Evolutionary conservation across 495 filamentous ascomycete species (phyloP).

Genomic region (Neurospora sp.): DNA sequence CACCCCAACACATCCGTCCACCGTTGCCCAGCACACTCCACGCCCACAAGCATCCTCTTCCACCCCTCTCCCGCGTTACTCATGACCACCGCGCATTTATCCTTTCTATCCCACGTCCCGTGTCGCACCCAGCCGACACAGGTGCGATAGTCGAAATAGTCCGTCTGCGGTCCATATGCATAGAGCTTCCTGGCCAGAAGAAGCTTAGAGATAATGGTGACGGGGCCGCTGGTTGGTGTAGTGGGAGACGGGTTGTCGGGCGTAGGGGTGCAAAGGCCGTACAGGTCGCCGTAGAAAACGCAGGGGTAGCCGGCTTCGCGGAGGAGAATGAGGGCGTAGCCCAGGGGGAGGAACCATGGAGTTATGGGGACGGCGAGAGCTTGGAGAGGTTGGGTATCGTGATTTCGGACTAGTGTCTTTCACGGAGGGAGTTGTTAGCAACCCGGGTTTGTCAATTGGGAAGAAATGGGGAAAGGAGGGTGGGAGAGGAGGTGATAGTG

Average conservation of each 20-base stretch:
- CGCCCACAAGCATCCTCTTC: slow-evolving; percentile 54
- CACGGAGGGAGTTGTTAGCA: not conserved
- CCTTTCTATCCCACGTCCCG: slow-evolving; percentile 41
- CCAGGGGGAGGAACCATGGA: slow-evolving; percentile 48
- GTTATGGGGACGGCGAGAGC: slow-evolving; percentile 46
- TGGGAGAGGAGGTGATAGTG: not conserved
- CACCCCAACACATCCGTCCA: slow-evolving; percentile 54
- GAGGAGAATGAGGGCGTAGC: slow-evolving; percentile 56
- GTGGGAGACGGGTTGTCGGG: slow-evolving; percentile 36
- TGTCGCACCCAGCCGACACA: slow-evolving; percentile 64
- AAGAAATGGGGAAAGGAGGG: not conserved
- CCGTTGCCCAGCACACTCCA: slow-evolving; percentile 40
- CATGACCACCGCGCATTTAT: slow-evolving; percentile 50
- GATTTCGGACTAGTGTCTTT: slow-evolving; percentile 40
- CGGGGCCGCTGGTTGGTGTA: slow-evolving; percentile 45
- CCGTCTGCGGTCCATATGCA: slow-evolving; percentile 54
- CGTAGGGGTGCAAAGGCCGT: slow-evolving; percentile 42
- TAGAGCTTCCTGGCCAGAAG: slow-evolving; percentile 57
- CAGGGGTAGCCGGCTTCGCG: slow-evolving; percentile 57
- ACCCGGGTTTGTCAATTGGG: not conserved
- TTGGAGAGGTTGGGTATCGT: slow-evolving; percentile 53
- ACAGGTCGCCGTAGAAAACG: slow-evolving; percentile 66
- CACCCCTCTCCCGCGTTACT: slow-evolving; percentile 40
- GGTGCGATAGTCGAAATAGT: slow-evolving; percentile 56
- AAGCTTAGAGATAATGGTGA: slow-evolving; percentile 41